These are phyloP conservation scores for Neurospora tetrasperma DNA, from an alignment of 495 filamentous ascomycete species.

Conservation along the genomic window DNA sequence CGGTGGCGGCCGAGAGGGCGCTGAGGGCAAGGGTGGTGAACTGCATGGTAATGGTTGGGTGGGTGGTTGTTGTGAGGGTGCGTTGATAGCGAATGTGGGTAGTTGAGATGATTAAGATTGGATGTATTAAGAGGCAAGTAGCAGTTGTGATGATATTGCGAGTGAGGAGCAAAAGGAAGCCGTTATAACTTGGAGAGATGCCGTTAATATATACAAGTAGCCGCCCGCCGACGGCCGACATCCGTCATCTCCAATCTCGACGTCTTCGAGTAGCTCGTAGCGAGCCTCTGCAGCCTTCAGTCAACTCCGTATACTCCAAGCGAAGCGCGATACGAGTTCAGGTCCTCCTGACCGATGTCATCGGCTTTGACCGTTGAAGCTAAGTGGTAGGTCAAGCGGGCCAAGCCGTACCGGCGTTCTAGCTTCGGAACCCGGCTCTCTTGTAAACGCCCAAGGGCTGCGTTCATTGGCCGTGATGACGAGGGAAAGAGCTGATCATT, in stretches of 20 bases:
- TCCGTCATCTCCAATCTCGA: not conserved
- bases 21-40: constrained; percentile 9
- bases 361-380: not conserved
- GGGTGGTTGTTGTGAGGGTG: not conserved
- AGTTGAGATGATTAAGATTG: not conserved
- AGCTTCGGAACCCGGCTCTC: not conserved
- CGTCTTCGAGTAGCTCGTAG: not conserved
- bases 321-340: not conserved
- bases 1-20: constrained; percentile 36
- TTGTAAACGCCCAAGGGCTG: not conserved
- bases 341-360: not conserved
- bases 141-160: not conserved
- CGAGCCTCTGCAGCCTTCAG: not conserved
- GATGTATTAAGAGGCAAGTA: not conserved
- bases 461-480: not conserved
- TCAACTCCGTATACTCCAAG: not conserved
- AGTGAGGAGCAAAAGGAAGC: not conserved
- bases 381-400: not conserved
- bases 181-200: not conserved
- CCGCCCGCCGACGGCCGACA: not conserved
- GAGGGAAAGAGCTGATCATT: not conserved
- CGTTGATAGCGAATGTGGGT: not conserved
- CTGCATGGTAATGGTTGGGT: constrained; percentile 7
- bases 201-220: not conserved
- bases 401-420: not conserved